Conservation (phyloP, 164 flowering plant species). For the Sextonia rubra region DNA sequence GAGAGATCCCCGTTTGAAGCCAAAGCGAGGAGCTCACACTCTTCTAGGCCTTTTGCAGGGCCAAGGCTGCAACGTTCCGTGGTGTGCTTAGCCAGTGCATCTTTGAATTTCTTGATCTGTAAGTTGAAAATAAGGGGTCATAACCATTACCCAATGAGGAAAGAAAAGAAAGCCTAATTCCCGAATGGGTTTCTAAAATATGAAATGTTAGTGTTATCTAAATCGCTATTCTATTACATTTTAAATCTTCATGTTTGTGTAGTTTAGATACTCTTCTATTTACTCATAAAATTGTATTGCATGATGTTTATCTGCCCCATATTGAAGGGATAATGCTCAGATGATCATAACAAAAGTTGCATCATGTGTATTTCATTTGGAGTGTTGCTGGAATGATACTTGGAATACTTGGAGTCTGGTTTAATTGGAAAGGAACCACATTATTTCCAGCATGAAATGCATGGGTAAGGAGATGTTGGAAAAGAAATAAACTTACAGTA, state of each 20-base stretch:
- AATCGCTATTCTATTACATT: too few relatives aligned
- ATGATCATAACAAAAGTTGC: too few relatives aligned
- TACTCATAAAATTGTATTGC: too few relatives aligned
- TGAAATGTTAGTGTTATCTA: too few relatives aligned
- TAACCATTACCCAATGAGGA: not conserved
- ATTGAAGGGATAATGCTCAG: too few relatives aligned
- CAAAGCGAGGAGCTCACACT: constrained; percentile 51
- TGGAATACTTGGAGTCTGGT: not conserved
- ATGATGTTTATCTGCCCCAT: too few relatives aligned
- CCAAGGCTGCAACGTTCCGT: constrained; percentile 46
- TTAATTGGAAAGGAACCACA: not conserved
- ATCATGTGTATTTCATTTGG: too few relatives aligned
- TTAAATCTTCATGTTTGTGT: too few relatives aligned
- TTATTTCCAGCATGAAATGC: not conserved
- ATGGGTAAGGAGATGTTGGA: not conserved
- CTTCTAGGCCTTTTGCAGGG: constrained; percentile 74
- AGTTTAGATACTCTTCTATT: too few relatives aligned
- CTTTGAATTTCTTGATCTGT: constrained; percentile 81
- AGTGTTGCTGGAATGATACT: not conserved
- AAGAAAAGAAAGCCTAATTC: not conserved
- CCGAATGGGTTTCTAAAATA: not conserved
- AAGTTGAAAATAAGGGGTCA: not conserved
- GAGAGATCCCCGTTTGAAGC: constrained; percentile 42
- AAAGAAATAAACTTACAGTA: constrained; percentile 45
- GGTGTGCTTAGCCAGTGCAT: constrained; percentile 67